Evolutionary conservation across 768 basidiomycete genomes (phyloP).

Genomic region (Russula abietina): DNA sequence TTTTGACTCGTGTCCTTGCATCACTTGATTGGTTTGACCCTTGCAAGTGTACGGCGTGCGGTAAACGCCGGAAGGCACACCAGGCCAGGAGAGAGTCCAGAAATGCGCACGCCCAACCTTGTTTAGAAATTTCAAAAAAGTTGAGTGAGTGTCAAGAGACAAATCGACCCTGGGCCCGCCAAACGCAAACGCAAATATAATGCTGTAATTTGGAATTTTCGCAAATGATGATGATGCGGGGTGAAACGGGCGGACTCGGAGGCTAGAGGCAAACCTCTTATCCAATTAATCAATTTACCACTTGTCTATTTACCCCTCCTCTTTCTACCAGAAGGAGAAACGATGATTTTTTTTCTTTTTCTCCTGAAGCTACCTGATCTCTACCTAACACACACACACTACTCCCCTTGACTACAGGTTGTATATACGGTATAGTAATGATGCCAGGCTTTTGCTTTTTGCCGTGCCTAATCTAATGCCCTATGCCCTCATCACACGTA

Average conservation of each 20-base stretch:
- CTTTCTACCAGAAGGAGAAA: slow-evolving; percentile 1
- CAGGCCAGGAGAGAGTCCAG: not conserved
- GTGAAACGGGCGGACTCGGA: no score
- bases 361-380: not conserved
- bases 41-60: not conserved
- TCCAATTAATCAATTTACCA: no score
- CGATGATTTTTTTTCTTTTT: not conserved
- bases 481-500: slow-evolving; percentile 14
- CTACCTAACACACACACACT: no score
- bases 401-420: not conserved
- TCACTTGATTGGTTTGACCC: not conserved
- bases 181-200: not conserved
- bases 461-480: not conserved
- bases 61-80: slow-evolving; percentile 1
- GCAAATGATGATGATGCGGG: no score
- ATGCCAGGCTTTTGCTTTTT: not conserved
- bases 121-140: not conserved
- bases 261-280: no score
- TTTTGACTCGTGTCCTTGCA: not conserved
- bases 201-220: not conserved
- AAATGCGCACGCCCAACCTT: not conserved
- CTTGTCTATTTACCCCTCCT: no score
- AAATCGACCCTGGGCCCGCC: no score
- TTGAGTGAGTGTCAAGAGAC: no score
- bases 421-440: not conserved